Evolutionary conservation across 306 rosid species (phyloP).

Genomic region (Vicia villosa): DNA sequence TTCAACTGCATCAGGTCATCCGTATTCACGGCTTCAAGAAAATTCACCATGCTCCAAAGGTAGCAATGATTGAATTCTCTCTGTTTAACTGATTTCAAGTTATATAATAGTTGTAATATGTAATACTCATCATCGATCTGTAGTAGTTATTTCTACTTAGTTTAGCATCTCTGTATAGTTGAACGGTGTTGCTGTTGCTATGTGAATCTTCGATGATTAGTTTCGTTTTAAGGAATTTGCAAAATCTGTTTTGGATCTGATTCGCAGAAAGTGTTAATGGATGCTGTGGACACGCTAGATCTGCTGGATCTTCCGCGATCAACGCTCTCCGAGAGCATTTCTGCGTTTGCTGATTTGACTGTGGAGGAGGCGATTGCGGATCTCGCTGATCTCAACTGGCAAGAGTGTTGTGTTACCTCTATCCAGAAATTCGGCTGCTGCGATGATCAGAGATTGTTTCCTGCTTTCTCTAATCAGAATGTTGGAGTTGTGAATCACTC

Average conservation of each 20-base stretch:
- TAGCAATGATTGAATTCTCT: conserved; percentile 14
- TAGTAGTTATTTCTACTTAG: not conserved
- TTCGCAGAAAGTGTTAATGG: conserved; percentile 50
- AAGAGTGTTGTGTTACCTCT: conserved; percentile 80
- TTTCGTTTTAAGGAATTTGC: not conserved
- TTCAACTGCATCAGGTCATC: conserved; percentile 48
- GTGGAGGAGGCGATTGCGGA: conserved; percentile 58
- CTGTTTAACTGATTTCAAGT: not conserved
- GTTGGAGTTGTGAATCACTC: conserved; percentile 8
- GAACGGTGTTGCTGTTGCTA: not conserved
- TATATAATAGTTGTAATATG: too few relatives aligned
- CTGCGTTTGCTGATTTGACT: conserved; percentile 41
- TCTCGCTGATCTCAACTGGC: conserved; percentile 68
- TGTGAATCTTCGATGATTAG: not conserved
- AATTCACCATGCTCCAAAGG: conserved; percentile 55
- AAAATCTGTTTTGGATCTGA: conserved; percentile 13
- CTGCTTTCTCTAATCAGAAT: conserved; percentile 29
- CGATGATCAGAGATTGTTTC: conserved; percentile 20
- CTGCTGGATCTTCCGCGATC: conserved; percentile 65
- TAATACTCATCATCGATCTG: not conserved
- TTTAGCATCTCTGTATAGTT: not conserved
- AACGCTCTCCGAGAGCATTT: conserved; percentile 53
- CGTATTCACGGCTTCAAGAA: conserved; percentile 76
- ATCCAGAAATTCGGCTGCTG: conserved; percentile 47
- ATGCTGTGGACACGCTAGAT: conserved; percentile 55